These are phyloP conservation scores for Pugionium cornutum DNA, from an alignment of 345 rosid species.

Conservation along the genomic window DNA sequence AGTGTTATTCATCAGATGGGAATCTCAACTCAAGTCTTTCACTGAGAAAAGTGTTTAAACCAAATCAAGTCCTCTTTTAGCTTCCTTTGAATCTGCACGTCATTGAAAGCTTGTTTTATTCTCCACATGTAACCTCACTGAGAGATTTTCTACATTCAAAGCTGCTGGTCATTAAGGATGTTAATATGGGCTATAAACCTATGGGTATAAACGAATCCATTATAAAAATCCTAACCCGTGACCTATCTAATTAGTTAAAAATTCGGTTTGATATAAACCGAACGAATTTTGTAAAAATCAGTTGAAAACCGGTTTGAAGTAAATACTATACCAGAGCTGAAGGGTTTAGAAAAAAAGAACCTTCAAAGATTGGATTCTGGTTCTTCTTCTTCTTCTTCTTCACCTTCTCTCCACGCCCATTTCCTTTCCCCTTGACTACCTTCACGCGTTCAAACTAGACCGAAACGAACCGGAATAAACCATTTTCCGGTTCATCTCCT, in stretches of 20 bases:
- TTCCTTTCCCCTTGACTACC: background rate
- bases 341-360: constrained; percentile 8
- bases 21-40: constrained; percentile 39
- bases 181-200: too few species aligned
- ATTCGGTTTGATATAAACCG: constrained; percentile 17
- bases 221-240: too few species aligned
- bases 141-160: background rate
- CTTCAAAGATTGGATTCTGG: background rate
- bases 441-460: constrained; percentile 5
- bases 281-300: background rate
- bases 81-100: background rate
- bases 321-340: background rate
- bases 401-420: background rate
- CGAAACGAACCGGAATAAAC: constrained; percentile 23
- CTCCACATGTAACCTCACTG: background rate
- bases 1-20: constrained; percentile 68
- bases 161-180: background rate
- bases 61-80: background rate
- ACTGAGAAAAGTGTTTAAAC: constrained; percentile 17
- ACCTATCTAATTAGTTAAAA: background rate
- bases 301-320: background rate
- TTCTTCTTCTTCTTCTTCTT: background rate
- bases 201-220: too few species aligned
- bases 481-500: background rate
- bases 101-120: background rate